Base-by-base conservation (phyloP, 306 rosid genomes). In the Erythrophleum fordii region DNA sequence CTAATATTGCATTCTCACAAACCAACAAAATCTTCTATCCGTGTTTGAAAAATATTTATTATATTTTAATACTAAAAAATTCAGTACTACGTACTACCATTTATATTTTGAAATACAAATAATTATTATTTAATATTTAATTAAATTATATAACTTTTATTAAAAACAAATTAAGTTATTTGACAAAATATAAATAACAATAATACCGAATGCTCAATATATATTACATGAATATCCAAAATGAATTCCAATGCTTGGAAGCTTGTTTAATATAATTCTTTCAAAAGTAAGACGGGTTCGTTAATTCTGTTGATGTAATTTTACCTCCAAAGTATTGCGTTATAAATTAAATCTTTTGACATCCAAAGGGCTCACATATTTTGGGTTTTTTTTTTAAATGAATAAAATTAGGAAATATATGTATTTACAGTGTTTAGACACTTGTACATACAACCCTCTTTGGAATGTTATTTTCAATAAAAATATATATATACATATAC, bases 261-360 rank as follows among this genome's bases (percentile, higher is more conserved):
- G 28, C 31, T 65, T 71, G 60, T 17, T 44, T 13, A 25, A 61
- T 17, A 3, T 9, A 35, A 35, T 29, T 29, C 22, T 61, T 61
- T 41, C 41, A 55, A 35, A n/a, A 68, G 8, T 3, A 68, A 67
- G 68, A 13, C 53, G 13, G 23, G 31, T 77, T 17, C 45, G 17
- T 55, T 77, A 44, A 53, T 68, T 53, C 56, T 72, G 6, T 35
- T 25, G 11, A 35, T 49, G 17, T n/a, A 17, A 3, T n/a, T 35
- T 55, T 73, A 37, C 37, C 55, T 74, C n/a, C 39, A 55, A 74
- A 73, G 66, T 12, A 28, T 25, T 26, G n/a, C 37, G n/a, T 59
- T 58, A 17, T 59, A 26, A 34, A 26, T 59, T 13, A 59, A 58
- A 35, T 58, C 10, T 59, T 17, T 9, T 11, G 35, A 58, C 17